Conservation (phyloP, 768 basidiomycete species). For the Pleurotus giganteus region DNA sequence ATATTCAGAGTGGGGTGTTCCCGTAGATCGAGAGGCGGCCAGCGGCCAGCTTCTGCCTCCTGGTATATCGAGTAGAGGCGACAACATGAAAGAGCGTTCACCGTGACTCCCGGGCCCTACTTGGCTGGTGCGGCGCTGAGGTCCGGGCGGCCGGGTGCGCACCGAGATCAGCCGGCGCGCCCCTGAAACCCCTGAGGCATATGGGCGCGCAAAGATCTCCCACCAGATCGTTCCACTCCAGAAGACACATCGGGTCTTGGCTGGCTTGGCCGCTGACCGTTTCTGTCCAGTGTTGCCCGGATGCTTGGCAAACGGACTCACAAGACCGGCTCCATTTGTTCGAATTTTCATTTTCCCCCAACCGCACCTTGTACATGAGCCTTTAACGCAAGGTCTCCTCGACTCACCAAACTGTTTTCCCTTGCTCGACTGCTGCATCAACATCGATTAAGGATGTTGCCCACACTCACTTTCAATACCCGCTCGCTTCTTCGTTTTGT, state of each 20-base stretch:
- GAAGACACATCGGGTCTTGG: no score
- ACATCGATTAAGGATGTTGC: not conserved
- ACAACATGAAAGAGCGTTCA: no score
- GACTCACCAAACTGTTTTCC: not conserved
- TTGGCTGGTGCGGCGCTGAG: not conserved
- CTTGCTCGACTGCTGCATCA: not conserved
- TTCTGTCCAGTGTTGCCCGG: not conserved
- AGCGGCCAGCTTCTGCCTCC: no score
- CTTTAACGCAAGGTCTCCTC: not conserved
- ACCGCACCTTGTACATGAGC: conserved; percentile 1
- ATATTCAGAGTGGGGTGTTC: no score
- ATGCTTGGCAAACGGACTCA: not conserved
- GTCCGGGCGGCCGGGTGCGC: no score
- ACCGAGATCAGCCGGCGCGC: not conserved
- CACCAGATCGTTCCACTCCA: no score
- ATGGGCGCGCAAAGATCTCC: no score
- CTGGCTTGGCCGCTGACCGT: no score
- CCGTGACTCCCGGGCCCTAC: no score
- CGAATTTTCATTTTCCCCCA: not conserved
- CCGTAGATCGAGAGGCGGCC: no score
- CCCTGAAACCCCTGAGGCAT: not conserved
- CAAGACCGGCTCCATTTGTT: not conserved
- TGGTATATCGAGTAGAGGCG: no score
- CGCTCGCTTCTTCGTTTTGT: conserved; percentile 24
- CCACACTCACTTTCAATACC: conserved; percentile 8